These are phyloP conservation scores for Pseudohalonectria lignicola DNA, from an alignment of 2,329 filamentous ascomycete genomes.

Conservation along the genomic window DNA sequence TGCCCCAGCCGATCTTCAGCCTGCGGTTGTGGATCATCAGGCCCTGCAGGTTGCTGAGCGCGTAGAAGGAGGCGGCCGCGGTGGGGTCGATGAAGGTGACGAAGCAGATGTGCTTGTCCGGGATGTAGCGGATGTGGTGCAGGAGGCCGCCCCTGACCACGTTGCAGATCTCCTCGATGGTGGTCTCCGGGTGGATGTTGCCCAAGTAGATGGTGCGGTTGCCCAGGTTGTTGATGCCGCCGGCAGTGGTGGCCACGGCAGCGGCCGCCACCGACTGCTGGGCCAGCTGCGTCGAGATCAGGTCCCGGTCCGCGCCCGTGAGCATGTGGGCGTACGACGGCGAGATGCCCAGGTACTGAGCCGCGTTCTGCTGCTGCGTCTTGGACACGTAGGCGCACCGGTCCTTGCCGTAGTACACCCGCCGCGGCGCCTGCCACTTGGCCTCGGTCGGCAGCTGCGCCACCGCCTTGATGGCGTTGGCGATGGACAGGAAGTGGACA, in stretches of 20 bases:
- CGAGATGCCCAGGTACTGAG: constrained; percentile 93
- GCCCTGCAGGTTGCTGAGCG: constrained; percentile 91
- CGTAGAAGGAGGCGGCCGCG: constrained; percentile 94
- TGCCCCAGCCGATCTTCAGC: constrained; percentile 98
- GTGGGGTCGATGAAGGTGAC: constrained; percentile 99
- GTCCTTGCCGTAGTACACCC: constrained; percentile 98
- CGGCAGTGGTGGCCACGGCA: constrained; percentile 90
- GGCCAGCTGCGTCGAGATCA: constrained; percentile 91
- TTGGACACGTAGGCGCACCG: constrained; percentile 97
- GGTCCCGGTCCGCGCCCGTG: constrained; percentile 88
- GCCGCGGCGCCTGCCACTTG: constrained; percentile 91
- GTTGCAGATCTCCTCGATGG: constrained; percentile 99
- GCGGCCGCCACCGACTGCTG: constrained; percentile 97
- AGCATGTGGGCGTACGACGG: constrained; percentile 94
- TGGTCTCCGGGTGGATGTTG: constrained; percentile 98
- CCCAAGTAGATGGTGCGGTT: constrained; percentile 97
- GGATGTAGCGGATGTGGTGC: constrained; percentile 97
- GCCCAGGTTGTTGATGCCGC: constrained; percentile 92
- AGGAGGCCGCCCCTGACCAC: constrained; percentile 90
- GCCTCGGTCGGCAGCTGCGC: constrained; percentile 90
- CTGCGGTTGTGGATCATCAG: constrained; percentile 98
- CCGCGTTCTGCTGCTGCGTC: constrained; percentile 98
- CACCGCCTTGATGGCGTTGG: constrained; percentile 97
- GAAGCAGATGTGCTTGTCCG: constrained; percentile 99
- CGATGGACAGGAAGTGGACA: constrained; percentile 93